A percentile compares a stretch with the other conserved stretches of the same genome.
phyloP scores from a whole-genome alignment of 768 basidiomycete species.

The Mycena capillaripes region DNA sequence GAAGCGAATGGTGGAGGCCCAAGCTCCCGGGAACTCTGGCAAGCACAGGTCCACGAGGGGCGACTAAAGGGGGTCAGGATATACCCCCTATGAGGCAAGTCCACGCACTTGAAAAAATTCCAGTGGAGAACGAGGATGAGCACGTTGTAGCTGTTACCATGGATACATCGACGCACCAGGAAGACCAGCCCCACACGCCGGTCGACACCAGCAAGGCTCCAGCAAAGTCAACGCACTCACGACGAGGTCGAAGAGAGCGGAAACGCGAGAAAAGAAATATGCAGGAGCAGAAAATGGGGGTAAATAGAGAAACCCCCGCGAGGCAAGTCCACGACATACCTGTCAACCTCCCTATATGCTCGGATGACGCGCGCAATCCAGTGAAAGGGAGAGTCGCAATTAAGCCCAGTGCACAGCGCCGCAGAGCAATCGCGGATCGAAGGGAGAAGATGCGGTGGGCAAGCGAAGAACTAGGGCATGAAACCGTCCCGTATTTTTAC shows the following conservation, averaged over 20 bases:
- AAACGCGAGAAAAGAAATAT: background rate
- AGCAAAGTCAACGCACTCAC: background rate
- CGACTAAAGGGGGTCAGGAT: conserved; percentile 3
- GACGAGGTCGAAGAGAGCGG: background rate
- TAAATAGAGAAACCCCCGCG: background rate
- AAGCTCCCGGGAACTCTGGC: too few species aligned
- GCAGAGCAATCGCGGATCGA: conserved; percentile 13
- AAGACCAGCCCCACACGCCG: background rate
- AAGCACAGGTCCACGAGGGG: background rate
- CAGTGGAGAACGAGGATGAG: background rate
- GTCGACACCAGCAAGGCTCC: background rate
- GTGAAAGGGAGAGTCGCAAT: background rate
- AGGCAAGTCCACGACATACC: conserved; percentile 1
- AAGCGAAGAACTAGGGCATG: too few species aligned
- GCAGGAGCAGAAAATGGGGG: background rate
- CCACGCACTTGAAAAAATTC: background rate
- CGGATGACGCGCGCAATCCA: background rate
- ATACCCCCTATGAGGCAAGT: conserved; percentile 24
- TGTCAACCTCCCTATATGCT: background rate
- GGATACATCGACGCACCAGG: background rate
- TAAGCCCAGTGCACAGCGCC: background rate
- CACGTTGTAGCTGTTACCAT: too few species aligned
- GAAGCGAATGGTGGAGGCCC: background rate
- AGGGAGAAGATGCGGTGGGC: too few species aligned
- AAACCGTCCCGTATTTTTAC: too few species aligned